Conservation (phyloP, 2,329 filamentous ascomycete species). For the Aureobasidium sp. region DNA sequence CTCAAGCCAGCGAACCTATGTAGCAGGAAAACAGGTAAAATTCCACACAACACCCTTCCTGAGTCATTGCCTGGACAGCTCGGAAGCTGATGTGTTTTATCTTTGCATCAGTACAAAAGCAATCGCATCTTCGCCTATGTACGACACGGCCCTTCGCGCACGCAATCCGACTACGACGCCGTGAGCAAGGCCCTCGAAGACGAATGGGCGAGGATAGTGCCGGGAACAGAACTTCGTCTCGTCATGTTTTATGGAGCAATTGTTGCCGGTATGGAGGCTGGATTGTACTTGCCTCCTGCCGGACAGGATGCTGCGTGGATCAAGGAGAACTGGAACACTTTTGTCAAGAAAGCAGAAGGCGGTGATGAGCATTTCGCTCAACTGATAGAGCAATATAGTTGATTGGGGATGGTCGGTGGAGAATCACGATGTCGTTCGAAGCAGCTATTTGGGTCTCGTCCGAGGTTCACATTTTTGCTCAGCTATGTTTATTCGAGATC, state of each 20-base stretch:
- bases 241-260: conserved; percentile 22
- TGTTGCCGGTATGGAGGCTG: conserved; percentile 28
- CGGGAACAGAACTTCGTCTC: conserved; percentile 21
- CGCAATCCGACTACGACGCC: conserved; percentile 27
- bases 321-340: conserved; percentile 27
- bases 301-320: conserved; percentile 30
- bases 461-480: neutral
- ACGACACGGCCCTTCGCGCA: conserved; percentile 28
- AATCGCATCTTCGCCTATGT: conserved; percentile 33
- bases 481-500: neutral
- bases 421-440: neutral
- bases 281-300: conserved; percentile 26
- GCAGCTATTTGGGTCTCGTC: neutral
- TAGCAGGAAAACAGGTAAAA: conserved; percentile 30
- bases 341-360: conserved; percentile 28
- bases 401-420: neutral
- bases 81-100: neutral
- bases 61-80: no score
- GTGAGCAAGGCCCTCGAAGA: conserved; percentile 22
- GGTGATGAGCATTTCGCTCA: conserved; percentile 30
- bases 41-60: neutral
- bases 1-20: conserved; percentile 23
- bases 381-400: neutral
- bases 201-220: conserved; percentile 28
- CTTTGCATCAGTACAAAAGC: conserved; percentile 12